Percentiles rank a stretch among this genome's conserved stretches.
Evolutionary conservation across 2,329 filamentous ascomycete species (phyloP).

Genomic region (Fusarium continuum): DNA sequence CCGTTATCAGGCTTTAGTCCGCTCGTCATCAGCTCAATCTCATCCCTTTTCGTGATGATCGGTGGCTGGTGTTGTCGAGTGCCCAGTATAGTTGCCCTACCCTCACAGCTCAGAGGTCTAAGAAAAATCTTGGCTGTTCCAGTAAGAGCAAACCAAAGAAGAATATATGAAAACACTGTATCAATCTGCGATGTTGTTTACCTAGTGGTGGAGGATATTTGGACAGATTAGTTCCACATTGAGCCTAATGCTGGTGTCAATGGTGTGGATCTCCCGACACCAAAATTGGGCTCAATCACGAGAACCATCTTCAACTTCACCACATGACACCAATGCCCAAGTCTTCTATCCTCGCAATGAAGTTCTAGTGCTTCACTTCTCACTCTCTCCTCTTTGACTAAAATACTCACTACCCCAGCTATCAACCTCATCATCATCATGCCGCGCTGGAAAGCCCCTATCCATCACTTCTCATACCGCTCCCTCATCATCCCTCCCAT

Average conservation of each 20-base stretch:
- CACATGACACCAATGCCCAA: constrained; percentile 20
- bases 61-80: too few relatives aligned
- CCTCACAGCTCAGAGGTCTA: too few relatives aligned
- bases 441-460: constrained; percentile 52
- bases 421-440: constrained; percentile 1
- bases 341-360: not conserved
- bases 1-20: too few relatives aligned
- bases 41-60: too few relatives aligned
- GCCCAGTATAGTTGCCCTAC: too few relatives aligned
- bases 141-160: too few relatives aligned
- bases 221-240: not conserved
- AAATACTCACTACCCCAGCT: rapidly evolving
- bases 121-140: too few relatives aligned
- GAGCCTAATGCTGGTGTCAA: constrained; percentile 22
- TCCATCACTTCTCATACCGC: constrained; percentile 62
- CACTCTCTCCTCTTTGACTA: not conserved
- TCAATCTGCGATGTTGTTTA: too few relatives aligned
- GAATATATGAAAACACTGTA: too few relatives aligned
- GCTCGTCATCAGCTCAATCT: too few relatives aligned
- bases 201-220: too few relatives aligned
- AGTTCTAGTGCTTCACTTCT: not conserved
- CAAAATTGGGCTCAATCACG: constrained; percentile 31
- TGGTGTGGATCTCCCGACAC: constrained; percentile 20
- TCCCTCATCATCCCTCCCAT: constrained; percentile 61
- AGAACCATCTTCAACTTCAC: constrained; percentile 26